phyloP scores from a whole-genome alignment of 73 alveolate species.

The Vitrella brassicaformis region DNA sequence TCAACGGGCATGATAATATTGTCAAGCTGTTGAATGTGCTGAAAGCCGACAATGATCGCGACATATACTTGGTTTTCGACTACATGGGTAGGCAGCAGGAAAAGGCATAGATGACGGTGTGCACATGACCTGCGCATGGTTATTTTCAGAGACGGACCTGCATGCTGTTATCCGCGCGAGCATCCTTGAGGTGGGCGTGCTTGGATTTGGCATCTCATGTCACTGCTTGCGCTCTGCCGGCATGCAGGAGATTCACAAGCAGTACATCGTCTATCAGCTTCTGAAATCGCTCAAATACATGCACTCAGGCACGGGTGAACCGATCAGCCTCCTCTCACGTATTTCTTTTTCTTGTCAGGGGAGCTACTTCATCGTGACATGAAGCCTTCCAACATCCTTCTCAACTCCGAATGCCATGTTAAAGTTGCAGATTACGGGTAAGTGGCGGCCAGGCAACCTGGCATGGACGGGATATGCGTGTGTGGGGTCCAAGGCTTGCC shows the following conservation, averaged over 20 bases:
- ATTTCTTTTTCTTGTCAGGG: slow-evolving; percentile 6
- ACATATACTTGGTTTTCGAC: slow-evolving; percentile 65
- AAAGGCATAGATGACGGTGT: slow-evolving; percentile 91
- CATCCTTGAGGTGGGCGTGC: slow-evolving; percentile 81
- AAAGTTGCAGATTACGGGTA: background rate
- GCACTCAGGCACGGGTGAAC: no score
- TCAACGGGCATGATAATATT: slow-evolving; percentile 83
- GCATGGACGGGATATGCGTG: no score
- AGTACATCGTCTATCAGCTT: slow-evolving; percentile 78
- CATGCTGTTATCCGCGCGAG: slow-evolving; percentile 95
- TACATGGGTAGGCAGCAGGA: slow-evolving; percentile 45
- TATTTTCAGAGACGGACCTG: slow-evolving; percentile 68
- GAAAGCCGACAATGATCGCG: slow-evolving; percentile 86
- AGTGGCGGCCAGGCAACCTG: background rate
- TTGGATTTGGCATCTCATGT: no score
- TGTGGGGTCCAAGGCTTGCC: no score
- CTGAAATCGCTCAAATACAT: slow-evolving; percentile 82
- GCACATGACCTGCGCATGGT: slow-evolving; percentile 49
- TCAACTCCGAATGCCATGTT: slow-evolving; percentile 41
- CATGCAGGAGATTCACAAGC: slow-evolving; percentile 40
- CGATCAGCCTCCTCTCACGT: no score
- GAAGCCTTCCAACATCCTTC: slow-evolving; percentile 43
- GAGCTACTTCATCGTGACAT: slow-evolving; percentile 49
- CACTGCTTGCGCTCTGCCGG: no score
- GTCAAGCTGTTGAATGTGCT: slow-evolving; percentile 79